These are phyloP conservation scores for Agaricus bisporus DNA, from an alignment of 768 basidiomycete genomes.

Conservation along the genomic window DNA sequence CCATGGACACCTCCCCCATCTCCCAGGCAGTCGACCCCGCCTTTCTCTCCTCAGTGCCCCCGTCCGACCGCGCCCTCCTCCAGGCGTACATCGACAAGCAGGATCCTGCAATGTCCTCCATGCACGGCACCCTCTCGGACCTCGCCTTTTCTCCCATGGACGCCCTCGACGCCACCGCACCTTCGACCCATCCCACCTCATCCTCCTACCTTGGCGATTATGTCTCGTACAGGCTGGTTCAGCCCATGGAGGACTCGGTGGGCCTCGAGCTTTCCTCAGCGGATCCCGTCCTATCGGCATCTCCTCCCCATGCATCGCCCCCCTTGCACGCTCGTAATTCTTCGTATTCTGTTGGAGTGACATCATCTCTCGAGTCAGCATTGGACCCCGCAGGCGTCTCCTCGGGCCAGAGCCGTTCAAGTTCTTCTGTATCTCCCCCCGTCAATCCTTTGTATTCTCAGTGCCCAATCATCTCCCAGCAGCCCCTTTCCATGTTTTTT, in stretches of 20 bases:
- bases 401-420: slow-evolving; percentile 31
- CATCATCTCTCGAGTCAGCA: slow-evolving; percentile 40
- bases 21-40: slow-evolving; percentile 20
- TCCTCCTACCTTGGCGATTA: slow-evolving; percentile 38
- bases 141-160: slow-evolving; percentile 28
- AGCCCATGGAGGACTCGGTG: slow-evolving; percentile 30
- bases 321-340: slow-evolving; percentile 32
- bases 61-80: slow-evolving; percentile 18
- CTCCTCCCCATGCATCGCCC: slow-evolving; percentile 30
- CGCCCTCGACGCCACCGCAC: slow-evolving; percentile 17
- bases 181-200: slow-evolving; percentile 23
- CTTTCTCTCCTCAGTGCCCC: slow-evolving; percentile 16
- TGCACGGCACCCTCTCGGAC: slow-evolving; percentile 36
- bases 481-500: slow-evolving; percentile 15
- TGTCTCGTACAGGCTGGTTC: slow-evolving; percentile 24
- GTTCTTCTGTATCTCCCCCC: slow-evolving; percentile 28
- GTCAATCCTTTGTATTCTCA: slow-evolving; percentile 14
- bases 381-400: slow-evolving; percentile 31
- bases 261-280: slow-evolving; percentile 31
- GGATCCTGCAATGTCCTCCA: slow-evolving; percentile 21
- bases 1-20: slow-evolving; percentile 33
- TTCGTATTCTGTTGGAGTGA: slow-evolving; percentile 29
- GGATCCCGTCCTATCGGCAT: slow-evolving; percentile 25
- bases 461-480: neutral
- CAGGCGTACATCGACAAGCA: slow-evolving; percentile 31